Base-by-base conservation (phyloP, 192 early-diverging fungal species). In the Mortierella alpina region DNA sequence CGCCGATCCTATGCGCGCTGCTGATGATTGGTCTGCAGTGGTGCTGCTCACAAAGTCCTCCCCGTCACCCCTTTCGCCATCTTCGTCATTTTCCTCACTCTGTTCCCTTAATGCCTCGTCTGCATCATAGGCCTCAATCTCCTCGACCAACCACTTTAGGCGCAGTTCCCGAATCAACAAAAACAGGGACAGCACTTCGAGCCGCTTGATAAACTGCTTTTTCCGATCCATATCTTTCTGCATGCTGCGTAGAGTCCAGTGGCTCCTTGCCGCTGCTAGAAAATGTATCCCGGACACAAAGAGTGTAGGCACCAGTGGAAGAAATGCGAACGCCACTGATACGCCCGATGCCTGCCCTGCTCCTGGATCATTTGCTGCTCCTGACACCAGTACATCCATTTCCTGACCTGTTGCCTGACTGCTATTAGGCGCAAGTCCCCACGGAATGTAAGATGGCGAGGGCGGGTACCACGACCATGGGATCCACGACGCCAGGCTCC, bases 271-370 rank as follows among this genome's bases (percentile, higher is more conserved):
- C 6, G 47, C 51, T 7, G 66, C 66, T 5, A 63, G 18, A 40
- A 68, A 64, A 46, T 76, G 74, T 9, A 76, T 58, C 10, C 60
- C 66, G 0, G 74, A 55, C 5, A 76, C 6, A 41, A 68, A 63
- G 13, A 76, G 6, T 12, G 74, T 69, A 11, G 74, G 66, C 0
- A 58, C 47, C 3, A 76, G 53, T 20, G 59, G 74, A 9, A 76
- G 47, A 44, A 51, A 31, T 53, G 68, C 41, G 46, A 51, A 41
- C 13, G 49, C 48, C 40, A 53, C 48, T 40, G 66, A 50, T 22
- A 31, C 4, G 15, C 9, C 50, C 23, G 66, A 55, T 14, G 17
- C 12, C 9, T 2, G 8, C 41, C 44, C 42, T 57, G 66, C 20
- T 15, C 9, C 40, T 57, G 7, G 31, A 31, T 31, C 31, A 31